phyloP scores from a whole-genome alignment of 1,139 yeast species.

The Candida tropicalis region DNA sequence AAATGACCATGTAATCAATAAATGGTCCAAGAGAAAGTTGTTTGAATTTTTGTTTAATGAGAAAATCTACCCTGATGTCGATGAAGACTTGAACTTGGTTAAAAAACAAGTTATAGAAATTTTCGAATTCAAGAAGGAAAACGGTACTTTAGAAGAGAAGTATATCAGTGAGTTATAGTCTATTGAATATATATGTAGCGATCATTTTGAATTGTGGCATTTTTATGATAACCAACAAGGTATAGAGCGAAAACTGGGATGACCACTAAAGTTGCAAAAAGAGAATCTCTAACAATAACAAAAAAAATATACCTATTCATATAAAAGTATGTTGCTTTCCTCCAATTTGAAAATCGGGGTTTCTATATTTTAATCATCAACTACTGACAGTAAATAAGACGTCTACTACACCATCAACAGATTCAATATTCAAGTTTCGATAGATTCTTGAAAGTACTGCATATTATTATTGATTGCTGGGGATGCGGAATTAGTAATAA shows the following conservation, averaged over 20 bases:
- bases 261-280: constrained; percentile 2
- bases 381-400: no score
- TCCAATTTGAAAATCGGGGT: no score
- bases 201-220: no score
- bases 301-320: neutral
- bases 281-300: neutral
- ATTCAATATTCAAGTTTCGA: no score
- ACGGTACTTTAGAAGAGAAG: constrained; percentile 6
- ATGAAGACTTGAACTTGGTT: constrained; percentile 21
- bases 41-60: constrained; percentile 21
- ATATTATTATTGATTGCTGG: no score
- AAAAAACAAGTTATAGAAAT: constrained; percentile 18
- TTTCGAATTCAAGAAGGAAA: constrained; percentile 11
- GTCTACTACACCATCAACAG: no score
- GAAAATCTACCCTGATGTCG: constrained; percentile 23
- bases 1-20: constrained; percentile 11
- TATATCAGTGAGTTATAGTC: neutral
- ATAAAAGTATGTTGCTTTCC: no score
- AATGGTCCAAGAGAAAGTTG: constrained; percentile 25
- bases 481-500: no score
- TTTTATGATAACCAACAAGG: constrained; percentile 12
- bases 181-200: neutral
- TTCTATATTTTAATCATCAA: no score
- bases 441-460: no score
- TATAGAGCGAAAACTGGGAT: no score